These are phyloP conservation scores for Entamoeba dispar DNA, from an alignment of 208 protist genomes.

Conservation along the genomic window DNA sequence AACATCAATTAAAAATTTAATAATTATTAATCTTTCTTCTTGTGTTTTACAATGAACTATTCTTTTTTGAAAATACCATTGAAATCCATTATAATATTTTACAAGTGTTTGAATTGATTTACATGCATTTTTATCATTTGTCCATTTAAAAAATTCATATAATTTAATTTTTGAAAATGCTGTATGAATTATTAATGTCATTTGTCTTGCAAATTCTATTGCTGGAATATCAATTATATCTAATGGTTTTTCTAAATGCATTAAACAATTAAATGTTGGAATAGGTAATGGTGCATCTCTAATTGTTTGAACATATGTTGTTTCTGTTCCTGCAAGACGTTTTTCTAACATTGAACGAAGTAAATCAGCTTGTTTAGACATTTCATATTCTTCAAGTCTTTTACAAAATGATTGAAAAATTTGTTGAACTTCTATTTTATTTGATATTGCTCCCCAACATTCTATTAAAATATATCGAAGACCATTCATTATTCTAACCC, in stretches of 20 bases:
- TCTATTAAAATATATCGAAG: neutral
- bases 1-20: neutral
- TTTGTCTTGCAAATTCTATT: neutral
- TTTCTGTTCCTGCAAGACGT: neutral
- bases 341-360: neutral
- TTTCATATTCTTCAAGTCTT: neutral
- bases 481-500: neutral
- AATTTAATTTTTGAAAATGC: neutral
- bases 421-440: neutral
- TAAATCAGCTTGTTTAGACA: neutral
- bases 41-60: neutral
- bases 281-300: neutral
- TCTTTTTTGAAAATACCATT: neutral
- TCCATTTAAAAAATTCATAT: neutral
- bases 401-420: neutral
- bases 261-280: neutral
- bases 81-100: neutral
- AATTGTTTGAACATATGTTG: neutral
- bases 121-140: neutral
- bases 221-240: neutral
- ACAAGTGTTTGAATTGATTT: neutral
- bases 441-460: neutral
- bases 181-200: neutral
- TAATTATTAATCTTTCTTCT: neutral
- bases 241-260: neutral